Conservation (phyloP, 208 protist genomes). For the Leishmania braziliensis region DNA sequence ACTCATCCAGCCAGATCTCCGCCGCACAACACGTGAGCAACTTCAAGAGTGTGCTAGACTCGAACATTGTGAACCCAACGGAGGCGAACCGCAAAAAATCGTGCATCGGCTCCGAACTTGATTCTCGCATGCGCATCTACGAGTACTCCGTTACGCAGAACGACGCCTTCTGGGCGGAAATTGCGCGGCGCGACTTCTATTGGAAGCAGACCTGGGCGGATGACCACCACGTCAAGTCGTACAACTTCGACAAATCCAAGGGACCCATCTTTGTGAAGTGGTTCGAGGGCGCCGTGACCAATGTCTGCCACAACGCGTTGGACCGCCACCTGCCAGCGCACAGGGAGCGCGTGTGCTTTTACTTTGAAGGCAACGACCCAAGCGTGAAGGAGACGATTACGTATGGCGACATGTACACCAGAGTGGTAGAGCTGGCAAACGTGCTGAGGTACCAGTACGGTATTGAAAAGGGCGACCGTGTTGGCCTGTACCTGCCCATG, state of each 20-base stretch:
- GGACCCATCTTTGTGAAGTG: conserved; percentile 73
- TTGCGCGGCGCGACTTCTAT: conserved; percentile 70
- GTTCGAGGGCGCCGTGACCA: conserved; percentile 83
- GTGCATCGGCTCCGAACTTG: conserved; percentile 39
- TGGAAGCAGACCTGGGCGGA: conserved; percentile 67
- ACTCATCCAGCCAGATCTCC: neutral
- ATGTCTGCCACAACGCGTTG: conserved; percentile 91
- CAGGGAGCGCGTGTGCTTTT: conserved; percentile 81
- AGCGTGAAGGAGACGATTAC: conserved; percentile 59
- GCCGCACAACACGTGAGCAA: conserved; percentile 32
- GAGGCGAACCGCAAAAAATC: conserved; percentile 37
- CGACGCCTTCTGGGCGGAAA: conserved; percentile 61
- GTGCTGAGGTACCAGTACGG: conserved; percentile 86
- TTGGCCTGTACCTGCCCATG: conserved; percentile 98
- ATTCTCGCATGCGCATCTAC: conserved; percentile 68
- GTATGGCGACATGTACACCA: conserved; percentile 83
- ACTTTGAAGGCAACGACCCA: conserved; percentile 89
- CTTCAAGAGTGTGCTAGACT: conserved; percentile 25
- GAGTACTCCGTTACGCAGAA: conserved; percentile 59
- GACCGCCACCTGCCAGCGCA: conserved; percentile 79
- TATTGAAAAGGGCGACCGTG: conserved; percentile 92
- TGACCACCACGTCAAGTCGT: conserved; percentile 59
- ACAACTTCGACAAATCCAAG: conserved; percentile 81
- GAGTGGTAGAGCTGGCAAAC: conserved; percentile 90
- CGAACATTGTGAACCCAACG: conserved; percentile 18